A percentile compares a stretch with the other conserved stretches of the same genome.
phyloP scores from a whole-genome alignment of 2,329 filamentous ascomycete genomes.

The Camillea tinctor region DNA sequence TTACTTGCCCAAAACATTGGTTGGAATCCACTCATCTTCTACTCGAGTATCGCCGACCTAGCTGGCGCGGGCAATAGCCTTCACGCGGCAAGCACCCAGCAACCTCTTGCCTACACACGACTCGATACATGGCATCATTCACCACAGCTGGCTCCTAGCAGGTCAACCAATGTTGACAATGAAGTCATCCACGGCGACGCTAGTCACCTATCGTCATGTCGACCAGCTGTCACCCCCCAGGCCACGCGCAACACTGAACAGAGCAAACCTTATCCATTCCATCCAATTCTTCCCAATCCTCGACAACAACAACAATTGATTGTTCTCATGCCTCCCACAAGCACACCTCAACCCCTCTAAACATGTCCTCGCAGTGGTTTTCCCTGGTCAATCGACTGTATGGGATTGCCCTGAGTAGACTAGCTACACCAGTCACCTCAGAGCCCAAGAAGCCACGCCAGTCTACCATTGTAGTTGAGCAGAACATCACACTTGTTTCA shows the following conservation, averaged over 20 bases:
- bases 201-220: not conserved
- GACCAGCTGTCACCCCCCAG: not conserved
- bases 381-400: not conserved
- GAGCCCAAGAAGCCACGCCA: not conserved
- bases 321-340: not conserved
- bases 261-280: not conserved
- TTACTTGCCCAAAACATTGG: too few species aligned
- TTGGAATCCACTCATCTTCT: too few species aligned
- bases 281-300: not conserved
- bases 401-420: not conserved
- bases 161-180: not conserved
- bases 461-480: slow-evolving; percentile 6
- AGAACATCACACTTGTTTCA: slow-evolving; percentile 5
- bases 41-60: not conserved
- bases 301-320: not conserved
- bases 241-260: not conserved
- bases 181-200: not conserved
- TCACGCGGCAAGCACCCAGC: not conserved
- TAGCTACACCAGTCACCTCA: too few species aligned
- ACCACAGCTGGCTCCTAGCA: not conserved
- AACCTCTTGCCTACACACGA: not conserved
- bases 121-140: not conserved
- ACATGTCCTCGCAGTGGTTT: not conserved
- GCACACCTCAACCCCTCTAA: not conserved
- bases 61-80: not conserved